phyloP scores from a whole-genome alignment of 2,329 filamentous ascomycete genomes.

The Neonectria sp. region DNA sequence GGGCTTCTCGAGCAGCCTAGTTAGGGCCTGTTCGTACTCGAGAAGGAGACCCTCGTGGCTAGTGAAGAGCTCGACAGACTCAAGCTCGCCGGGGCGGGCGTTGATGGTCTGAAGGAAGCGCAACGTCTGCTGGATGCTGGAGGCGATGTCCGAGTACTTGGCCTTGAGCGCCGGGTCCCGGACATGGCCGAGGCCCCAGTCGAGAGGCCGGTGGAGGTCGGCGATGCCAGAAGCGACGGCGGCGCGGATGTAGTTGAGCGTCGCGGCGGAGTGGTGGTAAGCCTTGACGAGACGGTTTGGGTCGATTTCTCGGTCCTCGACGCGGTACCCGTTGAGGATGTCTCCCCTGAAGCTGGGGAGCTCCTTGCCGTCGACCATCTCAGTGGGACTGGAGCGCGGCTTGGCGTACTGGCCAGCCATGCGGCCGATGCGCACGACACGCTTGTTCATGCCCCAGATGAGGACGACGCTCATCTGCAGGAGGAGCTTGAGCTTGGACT shows the following conservation, averaged over 20 bases:
- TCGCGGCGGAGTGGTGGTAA: slow-evolving; percentile 96
- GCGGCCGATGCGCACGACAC: slow-evolving; percentile 92
- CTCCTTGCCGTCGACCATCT: slow-evolving; percentile 83
- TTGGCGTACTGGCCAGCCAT: slow-evolving; percentile 99
- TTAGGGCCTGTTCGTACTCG: slow-evolving; percentile 93
- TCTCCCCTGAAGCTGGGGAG: slow-evolving; percentile 95
- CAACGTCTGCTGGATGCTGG: slow-evolving; percentile 89
- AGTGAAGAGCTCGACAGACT: slow-evolving; percentile 95
- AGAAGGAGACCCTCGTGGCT: slow-evolving; percentile 95
- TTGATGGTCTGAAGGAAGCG: slow-evolving; percentile 96
- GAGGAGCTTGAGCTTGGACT: slow-evolving; percentile 96
- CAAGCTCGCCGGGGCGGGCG: slow-evolving; percentile 85
- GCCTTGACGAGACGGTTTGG: slow-evolving; percentile 88
- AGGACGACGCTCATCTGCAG: slow-evolving; percentile 97
- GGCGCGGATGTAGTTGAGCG: slow-evolving; percentile 91
- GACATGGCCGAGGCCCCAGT: slow-evolving; percentile 96
- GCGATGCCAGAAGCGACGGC: slow-evolving; percentile 90
- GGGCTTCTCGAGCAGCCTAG: slow-evolving; percentile 80
- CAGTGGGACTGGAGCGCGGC: slow-evolving; percentile 89
- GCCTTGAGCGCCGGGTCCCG: slow-evolving; percentile 85
- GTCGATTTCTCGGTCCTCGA: slow-evolving; percentile 84
- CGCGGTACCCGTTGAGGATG: slow-evolving; percentile 90
- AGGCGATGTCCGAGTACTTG: slow-evolving; percentile 89
- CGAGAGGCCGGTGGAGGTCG: slow-evolving; percentile 91
- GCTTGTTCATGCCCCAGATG: slow-evolving; percentile 87